Conservation (phyloP, 176 grass and related monocot genomes). For the Oryza rufipogon region DNA sequence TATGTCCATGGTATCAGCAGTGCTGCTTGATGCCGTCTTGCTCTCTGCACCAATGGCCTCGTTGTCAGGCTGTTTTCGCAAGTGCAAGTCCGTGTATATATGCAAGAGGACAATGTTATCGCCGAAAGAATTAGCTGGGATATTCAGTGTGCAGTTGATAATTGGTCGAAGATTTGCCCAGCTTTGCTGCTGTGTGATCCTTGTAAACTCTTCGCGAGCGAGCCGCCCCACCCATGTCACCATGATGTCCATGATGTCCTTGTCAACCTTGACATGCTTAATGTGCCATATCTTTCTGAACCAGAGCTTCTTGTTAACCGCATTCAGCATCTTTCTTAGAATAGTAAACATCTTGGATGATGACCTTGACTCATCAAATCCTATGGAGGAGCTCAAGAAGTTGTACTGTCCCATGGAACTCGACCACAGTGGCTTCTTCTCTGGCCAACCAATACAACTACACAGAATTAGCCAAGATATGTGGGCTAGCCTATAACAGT, state of each 20-base stretch:
- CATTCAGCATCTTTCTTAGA: conserved; percentile 7
- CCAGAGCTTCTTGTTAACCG: neutral
- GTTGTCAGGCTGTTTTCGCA: neutral
- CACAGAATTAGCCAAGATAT: conserved; percentile 5
- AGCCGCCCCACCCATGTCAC: neutral
- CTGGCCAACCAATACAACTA: neutral
- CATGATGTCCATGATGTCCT: neutral
- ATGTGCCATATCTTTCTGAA: neutral
- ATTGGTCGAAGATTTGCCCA: conserved; percentile 25
- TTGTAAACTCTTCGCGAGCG: conserved; percentile 9
- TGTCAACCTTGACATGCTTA: conserved; percentile 17
- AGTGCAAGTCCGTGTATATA: conserved; percentile 11
- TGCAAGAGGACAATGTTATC: conserved; percentile 9
- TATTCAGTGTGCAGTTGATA: neutral
- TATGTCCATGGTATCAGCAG: neutral
- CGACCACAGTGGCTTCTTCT: neutral
- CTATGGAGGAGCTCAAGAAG: conserved; percentile 1
- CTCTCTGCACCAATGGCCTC: neutral
- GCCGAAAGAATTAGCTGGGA: neutral
- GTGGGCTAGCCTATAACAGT: neutral
- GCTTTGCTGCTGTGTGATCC: neutral
- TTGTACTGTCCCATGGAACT: neutral
- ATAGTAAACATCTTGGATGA: neutral
- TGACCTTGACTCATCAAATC: neutral
- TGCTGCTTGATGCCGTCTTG: neutral